Percentiles rank a stretch among this genome's conserved stretches.
These are phyloP conservation scores for Ogataea nakhonphanomensis DNA, from an alignment of 805 yeast species.

Conservation along the genomic window DNA sequence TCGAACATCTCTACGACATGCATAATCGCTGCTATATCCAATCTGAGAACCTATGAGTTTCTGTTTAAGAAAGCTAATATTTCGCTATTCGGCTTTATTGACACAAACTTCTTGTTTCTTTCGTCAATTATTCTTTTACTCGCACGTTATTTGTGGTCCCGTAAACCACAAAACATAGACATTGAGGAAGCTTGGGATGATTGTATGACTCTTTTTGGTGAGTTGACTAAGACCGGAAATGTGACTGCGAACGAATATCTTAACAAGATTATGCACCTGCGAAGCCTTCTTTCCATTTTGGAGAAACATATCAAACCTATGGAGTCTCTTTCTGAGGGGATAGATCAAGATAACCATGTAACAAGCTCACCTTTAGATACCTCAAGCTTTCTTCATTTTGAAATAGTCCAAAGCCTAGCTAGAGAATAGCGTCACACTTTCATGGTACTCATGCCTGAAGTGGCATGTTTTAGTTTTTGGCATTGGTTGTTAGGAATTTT, in stretches of 20 bases:
- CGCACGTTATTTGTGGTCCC: neutral
- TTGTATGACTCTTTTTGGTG: slow-evolving; percentile 7
- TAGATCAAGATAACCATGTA: too few species aligned
- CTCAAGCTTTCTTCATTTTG: too few species aligned
- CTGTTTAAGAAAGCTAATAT: slow-evolving; percentile 3
- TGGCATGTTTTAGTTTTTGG: too few species aligned
- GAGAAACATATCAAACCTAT: neutral
- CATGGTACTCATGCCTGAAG: too few species aligned
- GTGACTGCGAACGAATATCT: slow-evolving; percentile 11
- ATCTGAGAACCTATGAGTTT: slow-evolving; percentile 3
- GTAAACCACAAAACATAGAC: neutral
- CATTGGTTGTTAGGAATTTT: too few species aligned
- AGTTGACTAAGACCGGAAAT: slow-evolving; percentile 10
- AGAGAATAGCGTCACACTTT: too few species aligned
- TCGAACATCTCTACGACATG: neutral
- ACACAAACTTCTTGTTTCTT: slow-evolving; percentile 9
- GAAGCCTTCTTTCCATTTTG: neutral
- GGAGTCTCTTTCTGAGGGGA: neutral
- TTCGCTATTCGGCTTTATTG: slow-evolving; percentile 10
- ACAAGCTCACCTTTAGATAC: too few species aligned
- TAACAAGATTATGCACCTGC: slow-evolving; percentile 7
- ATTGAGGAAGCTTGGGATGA: neutral
- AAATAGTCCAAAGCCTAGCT: too few species aligned
- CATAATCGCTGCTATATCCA: slow-evolving; percentile 6
- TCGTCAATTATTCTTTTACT: slow-evolving; percentile 8